A percentile compares a stretch with the other conserved stretches of the same genome.
phyloP scores from a whole-genome alignment of 305 asterid species.

The Plantago coronopus region DNA sequence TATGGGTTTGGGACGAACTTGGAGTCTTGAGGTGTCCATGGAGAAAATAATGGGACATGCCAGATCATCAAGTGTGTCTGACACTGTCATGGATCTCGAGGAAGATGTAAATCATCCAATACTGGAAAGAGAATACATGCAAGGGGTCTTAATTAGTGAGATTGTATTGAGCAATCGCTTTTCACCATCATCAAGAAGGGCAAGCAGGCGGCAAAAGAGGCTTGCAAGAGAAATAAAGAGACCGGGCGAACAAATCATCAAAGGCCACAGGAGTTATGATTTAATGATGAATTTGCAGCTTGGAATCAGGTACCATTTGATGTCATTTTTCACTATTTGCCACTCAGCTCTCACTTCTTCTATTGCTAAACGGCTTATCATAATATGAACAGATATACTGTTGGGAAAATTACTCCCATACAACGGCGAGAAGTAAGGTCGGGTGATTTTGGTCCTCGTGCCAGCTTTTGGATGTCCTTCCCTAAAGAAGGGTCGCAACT shows the following conservation, averaged over 20 bases:
- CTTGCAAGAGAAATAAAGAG: constrained; percentile 72
- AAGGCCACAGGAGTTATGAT: constrained; percentile 98
- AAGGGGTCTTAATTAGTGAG: constrained; percentile 91
- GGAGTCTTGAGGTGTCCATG: constrained; percentile 92
- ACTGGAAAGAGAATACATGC: constrained; percentile 94
- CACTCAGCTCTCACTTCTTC: constrained; percentile 7
- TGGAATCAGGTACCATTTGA: constrained; percentile 70
- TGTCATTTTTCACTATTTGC: constrained; percentile 13
- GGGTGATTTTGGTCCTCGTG: constrained; percentile 82
- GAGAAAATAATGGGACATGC: constrained; percentile 73
- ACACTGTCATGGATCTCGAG: constrained; percentile 37
- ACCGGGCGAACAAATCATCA: constrained; percentile 83
- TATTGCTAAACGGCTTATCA: constrained; percentile 25
- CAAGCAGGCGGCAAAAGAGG: constrained; percentile 65
- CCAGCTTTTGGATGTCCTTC: constrained; percentile 95
- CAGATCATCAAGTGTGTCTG: constrained; percentile 49
- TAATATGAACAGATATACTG: constrained; percentile 70
- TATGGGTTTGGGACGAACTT: constrained; percentile 71
- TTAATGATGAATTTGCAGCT: constrained; percentile 97
- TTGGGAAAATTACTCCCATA: constrained; percentile 95
- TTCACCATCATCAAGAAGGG: constrained; percentile 69
- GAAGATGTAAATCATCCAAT: constrained; percentile 52
- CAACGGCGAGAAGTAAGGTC: constrained; percentile 84
- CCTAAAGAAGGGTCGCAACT: constrained; percentile 88
- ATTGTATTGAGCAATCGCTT: constrained; percentile 59